Base-by-base conservation (phyloP, 2,329 filamentous ascomycete species). In the Hyphodiscus sp. region DNA sequence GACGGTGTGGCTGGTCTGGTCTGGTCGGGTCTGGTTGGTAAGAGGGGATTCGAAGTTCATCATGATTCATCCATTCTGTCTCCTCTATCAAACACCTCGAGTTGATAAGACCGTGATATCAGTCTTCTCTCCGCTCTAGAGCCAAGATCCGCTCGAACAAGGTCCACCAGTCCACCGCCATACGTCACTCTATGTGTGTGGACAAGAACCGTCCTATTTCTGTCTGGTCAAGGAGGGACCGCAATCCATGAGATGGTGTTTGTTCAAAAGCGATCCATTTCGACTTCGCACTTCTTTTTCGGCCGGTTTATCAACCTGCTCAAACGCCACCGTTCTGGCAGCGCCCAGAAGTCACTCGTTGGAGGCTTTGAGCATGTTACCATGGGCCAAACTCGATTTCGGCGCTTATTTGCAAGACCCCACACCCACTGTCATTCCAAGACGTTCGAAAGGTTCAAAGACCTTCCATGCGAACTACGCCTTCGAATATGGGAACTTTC, bases 401-500 rank as follows among this genome's bases (percentile, higher is more conserved):
- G 16, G n/a, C 26, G 33, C 16, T 38, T 38, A 13, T 38, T 38
- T 38, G 33, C 33, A n/a, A 5, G 33, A 10, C 13, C 33, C 11
- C 19, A 29, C 45, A 15, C 33, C 33, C 19, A 29, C 45, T 20
- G 2, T 38, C 33, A 47, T 4, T 18, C 16, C 19, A 42, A 29
- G 4, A 44, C 43, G 16, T 49, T 53, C 20, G 41, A 45, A 29
- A 49, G 45, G 30, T 49, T 53, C 41, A 38, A 26, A 38, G 29
- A 38, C 10, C 46, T 53, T 9, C 46, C 46, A 9, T 53, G 49
- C 18, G 51, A 53, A 18, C 16, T 53, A n/a, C 46, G 51, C 15
- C 30, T 45, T 30, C 13, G 48, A 18, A 53, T 53, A 33, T 53
- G 46, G 46, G 20, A 43, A 29, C 41, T 29, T 18, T 47, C 45